These are phyloP conservation scores for Apophysomyces trapeziformis DNA, from an alignment of 371 early-diverging fungal genomes.

Conservation along the genomic window DNA sequence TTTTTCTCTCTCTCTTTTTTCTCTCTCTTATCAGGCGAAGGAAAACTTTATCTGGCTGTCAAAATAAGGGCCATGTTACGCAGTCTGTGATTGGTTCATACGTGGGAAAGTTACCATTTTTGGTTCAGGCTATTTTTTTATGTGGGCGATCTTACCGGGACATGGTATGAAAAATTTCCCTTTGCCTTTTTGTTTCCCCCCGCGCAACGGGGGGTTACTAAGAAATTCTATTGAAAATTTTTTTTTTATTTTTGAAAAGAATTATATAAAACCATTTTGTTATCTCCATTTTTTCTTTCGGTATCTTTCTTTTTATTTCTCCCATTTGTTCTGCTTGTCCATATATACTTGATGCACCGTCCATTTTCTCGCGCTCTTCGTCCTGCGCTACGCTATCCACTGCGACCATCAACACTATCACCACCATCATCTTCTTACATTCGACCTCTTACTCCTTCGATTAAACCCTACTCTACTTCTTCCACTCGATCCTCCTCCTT, in stretches of 20 bases:
- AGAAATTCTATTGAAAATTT: slow-evolving; percentile 3
- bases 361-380: slow-evolving; percentile 13
- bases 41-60: slow-evolving; percentile 10
- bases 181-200: slow-evolving; percentile 13
- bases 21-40: neutral
- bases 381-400: slow-evolving; percentile 15
- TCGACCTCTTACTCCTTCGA: neutral
- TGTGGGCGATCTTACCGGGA: slow-evolving; percentile 9
- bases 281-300: neutral
- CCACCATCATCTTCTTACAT: slow-evolving; percentile 5
- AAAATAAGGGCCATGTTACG: slow-evolving; percentile 1
- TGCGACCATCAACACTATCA: slow-evolving; percentile 11
- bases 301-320: slow-evolving; percentile 8
- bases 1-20: too few relatives aligned
- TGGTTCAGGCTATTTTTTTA: neutral
- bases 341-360: slow-evolving; percentile 14
- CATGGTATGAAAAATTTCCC: slow-evolving; percentile 10
- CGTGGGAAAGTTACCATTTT: slow-evolving; percentile 25
- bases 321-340: neutral
- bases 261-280: slow-evolving; percentile 3
- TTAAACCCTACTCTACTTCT: slow-evolving; percentile 4
- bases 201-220: neutral
- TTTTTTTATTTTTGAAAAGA: slow-evolving; percentile 6
- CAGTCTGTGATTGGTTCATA: slow-evolving; percentile 25
- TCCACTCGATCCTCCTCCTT: slow-evolving; percentile 13